A percentile compares a stretch with the other conserved stretches of the same genome.
phyloP scores from a whole-genome alignment of 768 basidiomycete genomes.

The Hirschioporus abietinus region DNA sequence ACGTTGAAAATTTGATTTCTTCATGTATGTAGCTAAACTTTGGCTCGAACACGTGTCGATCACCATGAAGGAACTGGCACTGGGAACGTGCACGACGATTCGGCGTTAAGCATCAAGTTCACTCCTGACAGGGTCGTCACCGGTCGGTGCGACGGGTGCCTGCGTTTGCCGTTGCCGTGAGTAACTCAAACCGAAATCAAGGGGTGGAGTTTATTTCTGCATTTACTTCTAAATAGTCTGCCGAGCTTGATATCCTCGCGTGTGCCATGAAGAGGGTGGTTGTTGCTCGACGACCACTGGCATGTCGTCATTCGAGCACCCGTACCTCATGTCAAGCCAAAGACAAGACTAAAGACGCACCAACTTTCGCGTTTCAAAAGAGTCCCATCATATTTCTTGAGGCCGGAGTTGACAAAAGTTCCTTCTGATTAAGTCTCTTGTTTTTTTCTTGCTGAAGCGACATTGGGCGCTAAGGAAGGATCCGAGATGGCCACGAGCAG shows the following conservation, averaged over 20 bases:
- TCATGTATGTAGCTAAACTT: not conserved
- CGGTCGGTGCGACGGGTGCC: not conserved
- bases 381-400: not conserved
- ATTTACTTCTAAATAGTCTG: slow-evolving; percentile 1
- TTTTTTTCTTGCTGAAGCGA: not conserved
- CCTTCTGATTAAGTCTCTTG: not conserved
- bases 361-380: not conserved
- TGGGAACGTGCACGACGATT: not conserved
- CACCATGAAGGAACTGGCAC: not conserved
- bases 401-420: not conserved
- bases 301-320: slow-evolving; percentile 1
- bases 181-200: not conserved
- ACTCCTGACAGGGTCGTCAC: not conserved
- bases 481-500: not conserved
- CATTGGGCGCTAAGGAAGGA: not conserved
- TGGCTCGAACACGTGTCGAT: not conserved
- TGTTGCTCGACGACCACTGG: not conserved
- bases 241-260: not conserved
- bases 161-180: not conserved
- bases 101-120: not conserved
- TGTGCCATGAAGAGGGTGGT: not conserved
- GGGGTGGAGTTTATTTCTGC: slow-evolving; percentile 1
- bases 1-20: not conserved
- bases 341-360: not conserved
- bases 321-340: not conserved